A percentile compares a stretch with the other conserved stretches of the same genome.
Conservation (phyloP, 2,329 filamentous ascomycete genomes). For the Coleophoma crateriformis region DNA sequence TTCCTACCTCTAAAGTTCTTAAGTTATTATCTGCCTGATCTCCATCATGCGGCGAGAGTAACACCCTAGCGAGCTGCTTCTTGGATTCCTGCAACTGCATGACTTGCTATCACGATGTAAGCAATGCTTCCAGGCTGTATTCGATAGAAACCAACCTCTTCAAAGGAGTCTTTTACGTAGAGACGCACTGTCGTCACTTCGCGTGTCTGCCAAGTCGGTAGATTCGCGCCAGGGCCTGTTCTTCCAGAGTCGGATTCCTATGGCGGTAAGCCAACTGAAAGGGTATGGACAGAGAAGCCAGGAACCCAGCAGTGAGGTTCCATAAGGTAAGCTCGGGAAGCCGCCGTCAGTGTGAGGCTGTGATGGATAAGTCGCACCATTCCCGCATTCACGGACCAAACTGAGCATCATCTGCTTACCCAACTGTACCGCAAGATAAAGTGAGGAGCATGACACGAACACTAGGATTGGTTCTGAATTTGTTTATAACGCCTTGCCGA, state of each 20-base stretch:
- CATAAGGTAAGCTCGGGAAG: conserved; percentile 20
- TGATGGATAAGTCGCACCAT: not conserved
- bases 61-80: too few relatives aligned
- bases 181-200: conserved; percentile 20
- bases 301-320: conserved; percentile 22
- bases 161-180: conserved; percentile 20
- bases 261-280: too few relatives aligned
- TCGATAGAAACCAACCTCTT: conserved; percentile 8
- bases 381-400: too few relatives aligned
- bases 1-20: too few relatives aligned
- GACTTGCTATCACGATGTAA: conserved; percentile 7
- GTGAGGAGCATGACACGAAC: conserved; percentile 41
- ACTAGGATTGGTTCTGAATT: conserved; percentile 31
- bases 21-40: too few relatives aligned
- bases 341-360: conserved; percentile 18
- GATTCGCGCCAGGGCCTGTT: conserved; percentile 21
- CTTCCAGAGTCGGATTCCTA: conserved; percentile 23
- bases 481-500: conserved; percentile 32
- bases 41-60: too few relatives aligned
- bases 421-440: conserved; percentile 44
- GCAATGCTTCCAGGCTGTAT: not conserved
- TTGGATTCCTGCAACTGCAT: conserved; percentile 17
- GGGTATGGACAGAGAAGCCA: too few relatives aligned
- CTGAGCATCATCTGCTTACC: conserved; percentile 27
- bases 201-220: conserved; percentile 19